Base-by-base conservation (phyloP, 345 rosid species). In the Salix dunnii region DNA sequence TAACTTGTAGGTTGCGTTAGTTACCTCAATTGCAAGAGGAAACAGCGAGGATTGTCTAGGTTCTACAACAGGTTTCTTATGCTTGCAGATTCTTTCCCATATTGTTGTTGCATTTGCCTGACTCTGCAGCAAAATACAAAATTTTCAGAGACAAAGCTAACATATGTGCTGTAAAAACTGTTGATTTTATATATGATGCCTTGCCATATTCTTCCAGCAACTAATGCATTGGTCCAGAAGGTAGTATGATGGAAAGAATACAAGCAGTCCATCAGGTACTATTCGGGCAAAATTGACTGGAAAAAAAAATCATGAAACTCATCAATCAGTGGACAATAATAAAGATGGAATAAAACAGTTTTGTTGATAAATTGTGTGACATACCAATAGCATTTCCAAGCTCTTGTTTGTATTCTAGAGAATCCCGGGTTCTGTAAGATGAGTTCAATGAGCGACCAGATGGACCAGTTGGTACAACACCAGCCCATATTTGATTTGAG, bases 31-130 rank as follows among this genome's bases (percentile, higher is more conserved):
- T 67, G 98, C 89, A 66, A 79, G 63, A 71, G 86, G 85, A 86
- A 96, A 93, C 74, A 91, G 83, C 31, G 97, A 88, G 48, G 97
- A 87, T 73, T 96, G 94, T 84, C 93, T 92, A 78, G 99, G 98
- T 84, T 96, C 99, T 68, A 93, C 86, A 70, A 96, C 95, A 49
- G 98, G 98, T 82, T 86, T 88, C 88, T 96, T 96, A 78, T 88
- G 89, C 81, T 87, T 93, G 87, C 98, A 90, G 40, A 93, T 96
- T 86, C 99, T 90, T 87, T 93, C 99, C 99, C 99, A 96, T 82
- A 93, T 83, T 43, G 97, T 86, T 79, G 86, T 75, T 72, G 93
- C 89, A 78, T 82, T 91, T 62, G 80, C 78, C 61, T 75, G 84
- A 72, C 87, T 42, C 98, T 94, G 85, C 66, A 82, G n/a, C 75